A percentile compares a stretch with the other conserved stretches of the same genome.
These are phyloP conservation scores for Elongisporangium undulatum DNA, from an alignment of 352 stramenopile species.

Conservation along the genomic window DNA sequence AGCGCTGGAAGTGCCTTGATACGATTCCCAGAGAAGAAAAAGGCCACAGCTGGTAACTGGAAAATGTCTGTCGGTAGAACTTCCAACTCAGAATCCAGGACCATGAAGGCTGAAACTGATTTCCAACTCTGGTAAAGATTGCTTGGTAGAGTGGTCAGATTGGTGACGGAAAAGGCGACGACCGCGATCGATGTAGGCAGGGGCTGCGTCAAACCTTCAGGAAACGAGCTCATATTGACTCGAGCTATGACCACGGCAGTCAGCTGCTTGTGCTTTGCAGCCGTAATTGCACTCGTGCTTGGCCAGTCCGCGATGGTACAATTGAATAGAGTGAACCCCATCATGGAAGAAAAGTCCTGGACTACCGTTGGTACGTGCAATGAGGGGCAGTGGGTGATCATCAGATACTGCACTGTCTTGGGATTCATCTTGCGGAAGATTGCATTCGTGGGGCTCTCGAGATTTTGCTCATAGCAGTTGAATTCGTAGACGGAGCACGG, in stretches of 20 bases:
- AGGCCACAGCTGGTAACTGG: not conserved
- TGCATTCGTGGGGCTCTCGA: not conserved
- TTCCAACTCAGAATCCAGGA: not conserved
- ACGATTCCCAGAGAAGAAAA: not conserved
- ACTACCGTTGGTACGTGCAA: not conserved
- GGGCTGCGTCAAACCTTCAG: not conserved
- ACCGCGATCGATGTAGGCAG: not conserved
- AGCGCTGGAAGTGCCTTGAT: not conserved
- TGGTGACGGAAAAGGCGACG: not conserved
- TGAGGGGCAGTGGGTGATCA: not conserved
- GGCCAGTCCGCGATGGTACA: not conserved
- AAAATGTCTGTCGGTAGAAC: not conserved
- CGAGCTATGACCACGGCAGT: not conserved
- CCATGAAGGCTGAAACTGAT: not conserved
- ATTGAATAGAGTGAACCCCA: not conserved
- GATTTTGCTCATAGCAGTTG: not conserved
- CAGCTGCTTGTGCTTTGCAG: not conserved
- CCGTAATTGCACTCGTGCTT: not conserved
- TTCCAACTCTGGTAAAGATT: not conserved
- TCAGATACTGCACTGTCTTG: not conserved
- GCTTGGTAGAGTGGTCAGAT: not conserved
- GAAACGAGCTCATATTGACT: not conserved
- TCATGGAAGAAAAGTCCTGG: not conserved
- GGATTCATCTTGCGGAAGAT: not conserved
- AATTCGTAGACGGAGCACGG: not conserved